A percentile compares a stretch with the other conserved stretches of the same genome.
Conservation (phyloP, 2,329 filamentous ascomycete genomes). For the Onygena corvina region DNA sequence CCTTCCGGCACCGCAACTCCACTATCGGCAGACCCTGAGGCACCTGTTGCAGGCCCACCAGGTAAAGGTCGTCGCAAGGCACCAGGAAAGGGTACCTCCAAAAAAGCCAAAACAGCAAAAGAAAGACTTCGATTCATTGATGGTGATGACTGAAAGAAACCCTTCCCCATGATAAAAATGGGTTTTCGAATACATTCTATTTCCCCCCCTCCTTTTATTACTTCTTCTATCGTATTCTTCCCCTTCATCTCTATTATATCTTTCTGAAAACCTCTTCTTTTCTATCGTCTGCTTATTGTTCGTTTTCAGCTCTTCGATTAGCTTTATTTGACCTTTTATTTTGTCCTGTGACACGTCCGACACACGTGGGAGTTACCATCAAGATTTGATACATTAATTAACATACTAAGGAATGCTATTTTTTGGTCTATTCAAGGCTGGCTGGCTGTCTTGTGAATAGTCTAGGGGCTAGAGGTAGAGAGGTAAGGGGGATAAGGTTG, state of each 20-base stretch:
- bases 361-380: slow-evolving; percentile 2
- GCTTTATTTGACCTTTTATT: slow-evolving; percentile 1
- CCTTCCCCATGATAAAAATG: slow-evolving; percentile 29
- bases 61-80: slow-evolving; percentile 44
- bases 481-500: too few species aligned
- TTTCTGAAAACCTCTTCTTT: slow-evolving; percentile 7
- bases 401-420: not conserved
- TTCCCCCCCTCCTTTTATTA: not conserved
- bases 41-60: slow-evolving; percentile 25
- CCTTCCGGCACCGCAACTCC: slow-evolving; percentile 78
- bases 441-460: not conserved
- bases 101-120: slow-evolving; percentile 50
- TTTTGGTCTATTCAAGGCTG: not conserved
- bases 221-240: not conserved
- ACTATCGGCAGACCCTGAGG: slow-evolving; percentile 39
- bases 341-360: not conserved
- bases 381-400: slow-evolving; percentile 3
- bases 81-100: slow-evolving; percentile 47
- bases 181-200: not conserved
- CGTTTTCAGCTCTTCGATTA: not conserved
- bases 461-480: too few species aligned
- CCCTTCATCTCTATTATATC: not conserved
- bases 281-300: not conserved
- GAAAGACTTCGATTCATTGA: slow-evolving; percentile 25
- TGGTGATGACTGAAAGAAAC: slow-evolving; percentile 20